Percentiles rank a stretch among this genome's conserved stretches.
Evolutionary conservation across 2,329 filamentous ascomycete species (phyloP).

Genomic region (Fusarium illudens): DNA sequence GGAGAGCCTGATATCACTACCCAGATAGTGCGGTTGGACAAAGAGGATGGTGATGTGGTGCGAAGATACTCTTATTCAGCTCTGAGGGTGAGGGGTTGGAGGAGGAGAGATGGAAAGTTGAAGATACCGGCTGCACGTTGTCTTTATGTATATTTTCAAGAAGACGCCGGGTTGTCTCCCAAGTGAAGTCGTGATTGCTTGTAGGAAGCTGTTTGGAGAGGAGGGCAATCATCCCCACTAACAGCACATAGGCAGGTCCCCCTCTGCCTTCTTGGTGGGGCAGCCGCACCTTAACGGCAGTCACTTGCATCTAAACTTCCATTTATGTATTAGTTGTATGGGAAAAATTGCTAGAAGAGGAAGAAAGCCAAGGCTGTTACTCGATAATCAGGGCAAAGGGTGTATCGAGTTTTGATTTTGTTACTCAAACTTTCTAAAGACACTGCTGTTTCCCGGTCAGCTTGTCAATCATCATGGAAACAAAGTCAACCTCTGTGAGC

Average conservation of each 20-base stretch:
- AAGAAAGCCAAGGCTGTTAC: background rate
- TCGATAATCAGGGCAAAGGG: background rate
- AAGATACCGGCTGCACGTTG: background rate
- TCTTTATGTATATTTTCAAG: background rate
- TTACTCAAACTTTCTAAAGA: background rate
- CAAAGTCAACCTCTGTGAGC: no score
- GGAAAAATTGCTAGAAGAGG: background rate
- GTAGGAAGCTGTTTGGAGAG: background rate
- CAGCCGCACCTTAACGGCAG: background rate
- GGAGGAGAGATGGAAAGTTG: background rate
- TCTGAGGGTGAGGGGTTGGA: background rate
- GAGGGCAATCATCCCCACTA: constrained; percentile 22
- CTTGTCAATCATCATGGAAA: background rate
- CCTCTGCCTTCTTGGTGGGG: constrained; percentile 19
- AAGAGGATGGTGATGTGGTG: background rate
- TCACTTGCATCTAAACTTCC: background rate
- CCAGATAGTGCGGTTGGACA: background rate
- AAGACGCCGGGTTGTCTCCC: background rate
- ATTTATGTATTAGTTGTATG: background rate
- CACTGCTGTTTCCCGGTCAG: background rate
- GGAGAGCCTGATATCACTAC: background rate
- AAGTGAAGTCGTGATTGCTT: background rate
- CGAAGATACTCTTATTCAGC: background rate
- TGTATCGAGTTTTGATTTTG: background rate
- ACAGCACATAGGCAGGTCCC: constrained; percentile 9